phyloP scores from a whole-genome alignment of 2,329 filamentous ascomycete genomes.

The Dactylonectria estremocensis region DNA sequence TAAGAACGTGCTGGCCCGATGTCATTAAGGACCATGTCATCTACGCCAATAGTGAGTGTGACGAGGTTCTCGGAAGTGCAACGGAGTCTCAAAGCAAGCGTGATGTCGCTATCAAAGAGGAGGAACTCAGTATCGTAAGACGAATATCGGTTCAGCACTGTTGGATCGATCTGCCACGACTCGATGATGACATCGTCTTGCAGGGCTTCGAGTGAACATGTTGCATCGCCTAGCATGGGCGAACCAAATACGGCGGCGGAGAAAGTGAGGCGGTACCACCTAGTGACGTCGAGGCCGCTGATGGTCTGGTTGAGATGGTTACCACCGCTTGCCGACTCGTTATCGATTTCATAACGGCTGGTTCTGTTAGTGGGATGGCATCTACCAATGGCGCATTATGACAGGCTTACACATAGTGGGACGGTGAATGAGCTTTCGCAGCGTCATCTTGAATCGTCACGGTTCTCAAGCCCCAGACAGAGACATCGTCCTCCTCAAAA shows the following conservation, averaged over 20 bases:
- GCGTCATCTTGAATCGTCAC: background rate
- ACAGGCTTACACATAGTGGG: slow-evolving; percentile 21
- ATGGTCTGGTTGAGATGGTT: slow-evolving; percentile 29
- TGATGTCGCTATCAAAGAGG: background rate
- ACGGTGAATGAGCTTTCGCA: slow-evolving; percentile 16
- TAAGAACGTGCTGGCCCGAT: slow-evolving; percentile 3
- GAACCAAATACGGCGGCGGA: slow-evolving; percentile 8
- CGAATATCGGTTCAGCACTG: background rate
- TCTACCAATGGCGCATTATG: background rate
- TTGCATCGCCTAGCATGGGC: background rate
- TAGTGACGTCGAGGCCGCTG: slow-evolving; percentile 7
- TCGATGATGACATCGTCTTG: background rate
- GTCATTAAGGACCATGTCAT: slow-evolving; percentile 14
- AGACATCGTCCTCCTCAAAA: slow-evolving; percentile 19
- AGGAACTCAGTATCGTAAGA: slow-evolving; percentile 10
- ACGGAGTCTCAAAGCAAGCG: slow-evolving; percentile 23
- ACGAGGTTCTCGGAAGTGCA: background rate
- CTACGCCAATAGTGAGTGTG: slow-evolving; percentile 22
- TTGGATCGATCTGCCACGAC: slow-evolving; percentile 5
- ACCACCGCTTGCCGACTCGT: slow-evolving; percentile 9
- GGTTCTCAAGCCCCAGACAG: slow-evolving; percentile 20
- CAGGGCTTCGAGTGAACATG: slow-evolving; percentile 6
- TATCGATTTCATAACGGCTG: slow-evolving; percentile 7
- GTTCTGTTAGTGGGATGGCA: slow-evolving; percentile 2
- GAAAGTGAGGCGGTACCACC: slow-evolving; percentile 21